phyloP scores from a whole-genome alignment of 2,329 filamentous ascomycete genomes.

The Aspergillus novofumigatus region DNA sequence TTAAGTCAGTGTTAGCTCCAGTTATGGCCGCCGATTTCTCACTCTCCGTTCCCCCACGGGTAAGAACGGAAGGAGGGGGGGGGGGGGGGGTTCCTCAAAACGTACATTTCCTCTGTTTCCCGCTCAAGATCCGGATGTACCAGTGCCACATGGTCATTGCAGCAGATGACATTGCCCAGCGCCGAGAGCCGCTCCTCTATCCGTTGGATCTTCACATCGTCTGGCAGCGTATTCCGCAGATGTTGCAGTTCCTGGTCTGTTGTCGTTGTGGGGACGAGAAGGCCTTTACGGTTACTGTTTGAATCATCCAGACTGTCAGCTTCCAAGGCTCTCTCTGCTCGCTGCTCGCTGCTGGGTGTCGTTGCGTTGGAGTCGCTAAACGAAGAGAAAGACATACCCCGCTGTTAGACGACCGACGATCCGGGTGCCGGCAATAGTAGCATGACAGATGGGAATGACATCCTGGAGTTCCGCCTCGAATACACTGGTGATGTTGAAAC shows the following conservation, averaged over 20 bases:
- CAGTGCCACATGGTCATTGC: slow-evolving; percentile 94
- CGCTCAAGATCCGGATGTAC: slow-evolving; percentile 95
- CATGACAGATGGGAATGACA: slow-evolving; percentile 93
- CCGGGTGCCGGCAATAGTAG: slow-evolving; percentile 91
- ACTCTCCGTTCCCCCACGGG: background rate
- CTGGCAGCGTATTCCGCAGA: slow-evolving; percentile 88
- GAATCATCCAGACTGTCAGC: slow-evolving; percentile 1
- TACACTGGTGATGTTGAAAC: slow-evolving; percentile 52
- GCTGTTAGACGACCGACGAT: slow-evolving; percentile 95
- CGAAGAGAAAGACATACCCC: slow-evolving; percentile 54
- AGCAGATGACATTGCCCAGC: slow-evolving; percentile 93
- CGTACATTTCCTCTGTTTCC: slow-evolving; percentile 88
- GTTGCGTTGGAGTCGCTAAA: background rate
- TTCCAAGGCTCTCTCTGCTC: background rate
- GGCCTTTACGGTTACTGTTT: slow-evolving; percentile 83
- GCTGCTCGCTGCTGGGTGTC: background rate
- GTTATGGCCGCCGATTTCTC: background rate
- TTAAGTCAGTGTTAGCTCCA: background rate
- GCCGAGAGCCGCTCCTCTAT: slow-evolving; percentile 97
- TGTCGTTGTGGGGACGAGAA: slow-evolving; percentile 91
- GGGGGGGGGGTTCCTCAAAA: too few relatives aligned
- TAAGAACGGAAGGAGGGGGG: background rate
- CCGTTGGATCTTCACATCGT: slow-evolving; percentile 87
- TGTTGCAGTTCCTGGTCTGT: slow-evolving; percentile 98
- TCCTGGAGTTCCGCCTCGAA: slow-evolving; percentile 98